Percentiles rank a stretch among this genome's conserved stretches.
Evolutionary conservation across 306 rosid genomes (phyloP).

Genomic region (Ormosia semicastrata): DNA sequence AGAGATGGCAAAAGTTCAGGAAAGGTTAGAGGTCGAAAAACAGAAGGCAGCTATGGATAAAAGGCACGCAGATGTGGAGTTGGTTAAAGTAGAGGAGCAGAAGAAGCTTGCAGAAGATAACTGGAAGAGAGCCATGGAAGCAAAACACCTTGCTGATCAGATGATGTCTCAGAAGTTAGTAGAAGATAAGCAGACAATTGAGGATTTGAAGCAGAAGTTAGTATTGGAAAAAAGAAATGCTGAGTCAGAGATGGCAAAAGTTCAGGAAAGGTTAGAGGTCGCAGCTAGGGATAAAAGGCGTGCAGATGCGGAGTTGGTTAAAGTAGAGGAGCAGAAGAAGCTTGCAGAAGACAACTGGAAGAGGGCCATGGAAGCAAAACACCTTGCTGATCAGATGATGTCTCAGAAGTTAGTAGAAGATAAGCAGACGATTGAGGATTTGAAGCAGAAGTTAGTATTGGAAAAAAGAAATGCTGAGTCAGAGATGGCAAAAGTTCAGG

Average conservation of each 20-base stretch:
- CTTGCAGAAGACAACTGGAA: no score
- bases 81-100: slow-evolving; percentile 44
- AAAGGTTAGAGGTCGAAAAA: slow-evolving; percentile 47
- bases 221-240: no score
- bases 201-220: slow-evolving; percentile 43
- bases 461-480: slow-evolving; percentile 54
- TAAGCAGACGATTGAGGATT: no score
- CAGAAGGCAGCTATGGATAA: slow-evolving; percentile 45
- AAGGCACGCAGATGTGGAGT: slow-evolving; percentile 40
- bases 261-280: no score
- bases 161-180: slow-evolving; percentile 52
- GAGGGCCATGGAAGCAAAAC: no score
- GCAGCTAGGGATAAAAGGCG: no score
- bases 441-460: slow-evolving; percentile 42
- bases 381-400: no score
- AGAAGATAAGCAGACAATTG: slow-evolving; percentile 43
- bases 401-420: slow-evolving; percentile 10
- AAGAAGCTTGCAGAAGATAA: slow-evolving; percentile 50
- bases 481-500: slow-evolving; percentile 52
- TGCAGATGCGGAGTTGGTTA: no score
- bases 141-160: slow-evolving; percentile 52
- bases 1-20: slow-evolving; percentile 52
- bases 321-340: no score
- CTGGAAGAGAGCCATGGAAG: slow-evolving; percentile 49
- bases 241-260: no score